phyloP scores from a whole-genome alignment of 2,329 filamentous ascomycete species.

The Sporothrix curviconia region DNA sequence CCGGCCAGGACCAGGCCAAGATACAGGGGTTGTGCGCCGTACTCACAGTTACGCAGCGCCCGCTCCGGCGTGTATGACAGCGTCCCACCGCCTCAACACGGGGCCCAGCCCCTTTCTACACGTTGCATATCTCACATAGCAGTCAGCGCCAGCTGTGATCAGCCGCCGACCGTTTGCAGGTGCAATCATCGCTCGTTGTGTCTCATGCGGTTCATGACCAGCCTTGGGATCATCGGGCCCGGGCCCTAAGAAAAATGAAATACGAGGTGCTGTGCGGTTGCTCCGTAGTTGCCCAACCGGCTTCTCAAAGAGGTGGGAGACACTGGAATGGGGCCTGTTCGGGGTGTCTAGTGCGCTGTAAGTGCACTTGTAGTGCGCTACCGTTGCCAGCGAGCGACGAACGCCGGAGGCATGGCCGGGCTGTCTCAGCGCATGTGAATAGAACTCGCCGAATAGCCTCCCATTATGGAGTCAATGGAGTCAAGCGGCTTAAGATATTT shows the following conservation, averaged over 20 bases:
- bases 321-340: neutral
- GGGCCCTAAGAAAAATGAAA: slow-evolving; percentile 4
- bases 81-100: neutral
- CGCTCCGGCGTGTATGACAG: slow-evolving; percentile 4
- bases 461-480: too few species aligned
- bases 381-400: too few species aligned
- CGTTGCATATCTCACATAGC: too few species aligned
- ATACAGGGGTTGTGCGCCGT: neutral
- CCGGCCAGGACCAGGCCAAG: neutral
- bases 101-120: neutral
- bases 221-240: neutral
- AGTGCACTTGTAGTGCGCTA: too few species aligned
- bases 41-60: slow-evolving; percentile 7
- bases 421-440: too few species aligned
- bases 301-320: neutral
- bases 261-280: slow-evolving; percentile 4
- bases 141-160: neutral
- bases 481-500: too few species aligned
- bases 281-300: neutral
- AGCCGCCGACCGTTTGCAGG: neutral
- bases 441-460: too few species aligned
- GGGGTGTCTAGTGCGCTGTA: too few species aligned
- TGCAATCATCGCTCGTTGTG: neutral
- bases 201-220: neutral
- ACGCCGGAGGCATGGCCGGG: too few species aligned